Percentiles rank a stretch among this genome's conserved stretches.
Evolutionary conservation across 2,329 filamentous ascomycete species (phyloP).

Genomic region (Leptographium procerum): DNA sequence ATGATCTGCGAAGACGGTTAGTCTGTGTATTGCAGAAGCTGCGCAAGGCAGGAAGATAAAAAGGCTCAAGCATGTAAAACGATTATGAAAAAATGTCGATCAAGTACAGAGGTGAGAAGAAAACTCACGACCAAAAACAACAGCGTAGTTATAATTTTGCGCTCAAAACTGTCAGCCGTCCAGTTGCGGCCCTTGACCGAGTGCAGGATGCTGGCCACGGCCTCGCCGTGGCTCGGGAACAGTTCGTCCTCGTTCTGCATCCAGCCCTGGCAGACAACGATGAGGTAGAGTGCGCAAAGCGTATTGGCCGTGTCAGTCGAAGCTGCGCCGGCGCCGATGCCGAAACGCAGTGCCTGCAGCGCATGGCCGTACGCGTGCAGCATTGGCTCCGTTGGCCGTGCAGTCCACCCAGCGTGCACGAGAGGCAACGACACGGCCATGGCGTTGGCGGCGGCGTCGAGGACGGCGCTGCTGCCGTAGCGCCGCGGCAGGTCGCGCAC

Average conservation of each 20-base stretch:
- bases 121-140: conserved; percentile 6
- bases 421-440: conserved; percentile 2
- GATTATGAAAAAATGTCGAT: too few species aligned
- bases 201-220: conserved; percentile 5
- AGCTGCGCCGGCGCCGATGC: background rate
- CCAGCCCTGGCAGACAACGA: conserved; percentile 10
- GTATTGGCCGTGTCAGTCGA: conserved; percentile 1
- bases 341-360: conserved; percentile 1
- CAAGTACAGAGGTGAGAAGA: background rate
- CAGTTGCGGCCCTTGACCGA: background rate
- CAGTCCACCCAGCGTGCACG: background rate
- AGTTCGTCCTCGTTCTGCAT: conserved; percentile 1
- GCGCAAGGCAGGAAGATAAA: too few species aligned
- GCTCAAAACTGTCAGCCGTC: conserved; percentile 2
- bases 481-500: conserved; percentile 8
- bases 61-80: too few species aligned
- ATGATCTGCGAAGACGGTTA: conserved; percentile 1
- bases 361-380: conserved; percentile 6
- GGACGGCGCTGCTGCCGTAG: conserved; percentile 4
- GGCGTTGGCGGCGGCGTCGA: conserved; percentile 8
- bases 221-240: conserved; percentile 8
- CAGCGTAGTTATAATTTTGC: conserved; percentile 3
- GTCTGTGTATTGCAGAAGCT: background rate
- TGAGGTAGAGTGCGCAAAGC: conserved; percentile 9
- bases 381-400: conserved; percentile 6